A percentile compares a stretch with the other conserved stretches of the same genome.
Evolutionary conservation across 1,284 basidiomycete genomes (phyloP).

Genomic region (Rhizoctonia solani): DNA sequence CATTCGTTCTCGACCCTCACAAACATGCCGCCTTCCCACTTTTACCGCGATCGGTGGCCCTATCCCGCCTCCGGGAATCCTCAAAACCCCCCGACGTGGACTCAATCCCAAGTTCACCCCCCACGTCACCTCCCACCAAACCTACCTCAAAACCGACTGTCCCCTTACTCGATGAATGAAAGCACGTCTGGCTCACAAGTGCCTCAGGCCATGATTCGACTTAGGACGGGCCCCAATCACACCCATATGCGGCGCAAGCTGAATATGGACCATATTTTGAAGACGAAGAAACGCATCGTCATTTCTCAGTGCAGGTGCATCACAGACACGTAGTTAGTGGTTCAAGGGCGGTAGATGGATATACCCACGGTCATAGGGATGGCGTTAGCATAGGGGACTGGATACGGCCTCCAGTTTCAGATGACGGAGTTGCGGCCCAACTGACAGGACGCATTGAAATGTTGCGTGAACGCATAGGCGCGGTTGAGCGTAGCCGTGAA

Average conservation of each 20-base stretch:
- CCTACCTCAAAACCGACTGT: not conserved
- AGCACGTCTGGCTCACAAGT: not conserved
- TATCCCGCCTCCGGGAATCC: conserved; percentile 22
- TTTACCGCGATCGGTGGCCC: conserved; percentile 33
- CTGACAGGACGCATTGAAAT: conserved; percentile 32
- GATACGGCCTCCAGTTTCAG: conserved; percentile 8
- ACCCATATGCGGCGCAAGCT: conserved; percentile 21
- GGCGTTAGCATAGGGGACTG: not conserved
- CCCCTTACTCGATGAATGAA: conserved; percentile 11
- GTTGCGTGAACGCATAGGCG: conserved; percentile 18
- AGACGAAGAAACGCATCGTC: conserved; percentile 6
- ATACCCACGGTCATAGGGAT: not conserved
- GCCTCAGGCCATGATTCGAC: conserved; percentile 11
- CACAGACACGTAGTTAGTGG: not conserved
- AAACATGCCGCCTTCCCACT: conserved; percentile 32
- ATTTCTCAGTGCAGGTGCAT: not conserved
- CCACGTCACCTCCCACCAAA: not conserved
- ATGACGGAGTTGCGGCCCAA: conserved; percentile 24
- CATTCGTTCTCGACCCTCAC: conserved; percentile 22
- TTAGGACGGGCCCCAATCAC: conserved; percentile 23
- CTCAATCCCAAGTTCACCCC: conserved; percentile 12
- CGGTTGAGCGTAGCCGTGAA: conserved; percentile 24
- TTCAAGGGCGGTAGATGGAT: not conserved
- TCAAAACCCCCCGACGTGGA: conserved; percentile 32
- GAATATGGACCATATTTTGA: conserved; percentile 22